phyloP scores from a whole-genome alignment of 2,329 filamentous ascomycete species.

The Fusarium sp. region DNA sequence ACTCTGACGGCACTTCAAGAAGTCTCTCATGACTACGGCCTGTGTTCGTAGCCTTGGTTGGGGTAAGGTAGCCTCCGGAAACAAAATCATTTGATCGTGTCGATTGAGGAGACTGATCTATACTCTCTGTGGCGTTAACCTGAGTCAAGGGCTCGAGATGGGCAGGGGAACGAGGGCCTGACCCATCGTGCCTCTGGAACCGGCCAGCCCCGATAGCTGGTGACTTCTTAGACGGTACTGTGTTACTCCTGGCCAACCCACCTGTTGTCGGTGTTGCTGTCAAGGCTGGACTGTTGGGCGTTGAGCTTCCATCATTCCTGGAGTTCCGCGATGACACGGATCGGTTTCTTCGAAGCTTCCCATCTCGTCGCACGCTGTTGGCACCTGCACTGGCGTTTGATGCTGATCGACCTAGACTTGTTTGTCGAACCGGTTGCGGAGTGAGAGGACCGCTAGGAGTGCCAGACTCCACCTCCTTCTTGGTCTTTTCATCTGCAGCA shows the following conservation, averaged over 20 bases:
- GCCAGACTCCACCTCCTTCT: slow-evolving; percentile 76
- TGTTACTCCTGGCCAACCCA: slow-evolving; percentile 80
- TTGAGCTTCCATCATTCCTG: slow-evolving; percentile 77
- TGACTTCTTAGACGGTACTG: slow-evolving; percentile 90
- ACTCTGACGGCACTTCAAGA: slow-evolving; percentile 58
- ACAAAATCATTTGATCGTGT: slow-evolving; percentile 50
- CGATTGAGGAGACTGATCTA: slow-evolving; percentile 45
- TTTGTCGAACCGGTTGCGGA: slow-evolving; percentile 65
- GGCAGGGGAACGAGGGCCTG: slow-evolving; percentile 51
- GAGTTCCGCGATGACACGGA: slow-evolving; percentile 94
- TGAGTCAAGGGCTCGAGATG: slow-evolving; percentile 57
- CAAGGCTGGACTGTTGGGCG: slow-evolving; percentile 73
- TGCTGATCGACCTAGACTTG: slow-evolving; percentile 71
- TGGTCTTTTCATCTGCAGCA: slow-evolving; percentile 88
- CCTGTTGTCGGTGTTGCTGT: slow-evolving; percentile 68
- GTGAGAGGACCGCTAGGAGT: slow-evolving; percentile 65
- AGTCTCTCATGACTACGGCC: slow-evolving; percentile 65
- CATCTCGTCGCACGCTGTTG: slow-evolving; percentile 86
- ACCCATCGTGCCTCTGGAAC: slow-evolving; percentile 64
- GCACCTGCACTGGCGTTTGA: slow-evolving; percentile 92
- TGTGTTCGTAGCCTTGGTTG: slow-evolving; percentile 50
- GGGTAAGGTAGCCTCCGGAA: slow-evolving; percentile 45
- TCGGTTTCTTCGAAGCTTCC: slow-evolving; percentile 84
- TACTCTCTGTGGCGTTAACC: slow-evolving; percentile 47
- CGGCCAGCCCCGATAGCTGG: slow-evolving; percentile 76